phyloP scores from a whole-genome alignment of 768 basidiomycete genomes.

The Pseudohyphozyma bogoriensis region DNA sequence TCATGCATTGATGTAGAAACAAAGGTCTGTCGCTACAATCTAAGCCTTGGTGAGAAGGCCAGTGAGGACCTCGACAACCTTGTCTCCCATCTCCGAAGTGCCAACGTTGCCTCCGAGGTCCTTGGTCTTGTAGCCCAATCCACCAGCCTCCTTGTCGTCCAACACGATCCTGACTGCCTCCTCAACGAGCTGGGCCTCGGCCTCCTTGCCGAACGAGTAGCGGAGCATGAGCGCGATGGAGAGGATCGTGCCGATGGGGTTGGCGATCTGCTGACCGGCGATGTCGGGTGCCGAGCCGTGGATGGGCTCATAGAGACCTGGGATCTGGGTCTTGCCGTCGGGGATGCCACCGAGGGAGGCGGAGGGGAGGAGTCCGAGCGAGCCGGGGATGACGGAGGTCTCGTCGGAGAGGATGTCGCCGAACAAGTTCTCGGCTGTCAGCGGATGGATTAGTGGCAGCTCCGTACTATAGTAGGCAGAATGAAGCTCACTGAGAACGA shows the following conservation, averaged over 20 bases:
- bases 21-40: too few species aligned
- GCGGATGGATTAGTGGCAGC: background rate
- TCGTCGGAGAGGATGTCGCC: slow-evolving; percentile 69
- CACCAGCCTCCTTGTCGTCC: slow-evolving; percentile 59
- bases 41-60: slow-evolving; percentile 27
- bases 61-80: slow-evolving; percentile 52
- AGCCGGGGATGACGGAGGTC: slow-evolving; percentile 92
- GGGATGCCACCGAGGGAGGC: slow-evolving; percentile 78
- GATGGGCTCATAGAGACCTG: slow-evolving; percentile 93
- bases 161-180: slow-evolving; percentile 80
- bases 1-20: too few species aligned
- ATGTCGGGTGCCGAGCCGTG: slow-evolving; percentile 67
- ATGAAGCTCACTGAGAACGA: slow-evolving; percentile 68
- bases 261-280: slow-evolving; percentile 85
- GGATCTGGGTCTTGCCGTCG: slow-evolving; percentile 60
- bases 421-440: slow-evolving; percentile 35
- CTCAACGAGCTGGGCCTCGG: slow-evolving; percentile 76
- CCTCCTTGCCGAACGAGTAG: slow-evolving; percentile 84
- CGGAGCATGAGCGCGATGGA: slow-evolving; percentile 86
- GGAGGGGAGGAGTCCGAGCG: slow-evolving; percentile 88
- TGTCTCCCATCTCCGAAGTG: slow-evolving; percentile 75
- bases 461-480: background rate
- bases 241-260: slow-evolving; percentile 89
- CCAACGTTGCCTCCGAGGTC: slow-evolving; percentile 72
- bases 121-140: slow-evolving; percentile 65